phyloP scores from a whole-genome alignment of 148 eudicot species.

The Pharnaceum exiguum region DNA sequence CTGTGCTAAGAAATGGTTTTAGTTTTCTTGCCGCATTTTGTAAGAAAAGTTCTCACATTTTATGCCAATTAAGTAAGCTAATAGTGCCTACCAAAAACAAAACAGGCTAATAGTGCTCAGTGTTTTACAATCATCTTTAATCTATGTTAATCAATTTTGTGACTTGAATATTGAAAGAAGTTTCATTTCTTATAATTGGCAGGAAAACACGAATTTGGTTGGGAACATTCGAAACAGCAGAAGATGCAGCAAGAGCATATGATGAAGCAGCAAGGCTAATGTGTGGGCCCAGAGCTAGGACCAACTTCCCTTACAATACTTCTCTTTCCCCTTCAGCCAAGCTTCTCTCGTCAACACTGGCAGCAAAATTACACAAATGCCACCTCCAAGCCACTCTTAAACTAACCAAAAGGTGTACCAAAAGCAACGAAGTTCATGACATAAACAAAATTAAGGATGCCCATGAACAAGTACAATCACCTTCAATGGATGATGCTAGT shows the following conservation, averaged over 20 bases:
- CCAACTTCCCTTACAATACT: slow-evolving; percentile 56
- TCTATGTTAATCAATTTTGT: no score
- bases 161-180: slow-evolving; percentile 1
- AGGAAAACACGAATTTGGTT: slow-evolving; percentile 85
- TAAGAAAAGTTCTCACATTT: no score
- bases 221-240: slow-evolving; percentile 73
- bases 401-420: slow-evolving; percentile 39
- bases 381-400: slow-evolving; percentile 55
- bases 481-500: background rate
- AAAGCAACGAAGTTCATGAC: slow-evolving; percentile 21
- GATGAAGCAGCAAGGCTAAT: slow-evolving; percentile 78
- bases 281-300: slow-evolving; percentile 65
- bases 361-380: slow-evolving; percentile 69
- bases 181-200: background rate
- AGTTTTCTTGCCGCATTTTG: no score
- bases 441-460: slow-evolving; percentile 20
- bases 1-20: no score
- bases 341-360: slow-evolving; percentile 63
- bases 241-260: slow-evolving; percentile 73
- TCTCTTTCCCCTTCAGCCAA: slow-evolving; percentile 38
- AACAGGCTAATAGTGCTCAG: no score
- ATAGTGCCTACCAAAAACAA: no score
- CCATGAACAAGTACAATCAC: background rate
- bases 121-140: no score
- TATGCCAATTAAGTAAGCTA: no score